Conservation (phyloP, 2,329 filamentous ascomycete species). For the Scedosporium dehoogii region DNA sequence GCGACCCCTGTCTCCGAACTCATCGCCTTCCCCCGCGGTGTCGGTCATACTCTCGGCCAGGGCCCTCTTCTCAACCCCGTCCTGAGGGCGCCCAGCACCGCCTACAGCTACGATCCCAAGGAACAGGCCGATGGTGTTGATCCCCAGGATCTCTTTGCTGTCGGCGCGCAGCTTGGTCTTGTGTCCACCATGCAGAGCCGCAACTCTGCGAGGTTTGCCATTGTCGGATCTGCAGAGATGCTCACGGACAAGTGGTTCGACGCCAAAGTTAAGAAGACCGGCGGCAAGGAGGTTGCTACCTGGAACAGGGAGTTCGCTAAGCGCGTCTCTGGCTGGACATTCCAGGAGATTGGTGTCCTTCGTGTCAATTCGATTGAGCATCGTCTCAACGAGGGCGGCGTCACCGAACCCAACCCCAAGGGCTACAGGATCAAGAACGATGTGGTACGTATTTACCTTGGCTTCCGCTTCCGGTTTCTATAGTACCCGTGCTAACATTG, state of each 20-base stretch:
- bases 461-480: background rate
- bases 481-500: conserved; percentile 16
- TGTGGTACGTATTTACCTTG: conserved; percentile 56
- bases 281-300: conserved; percentile 46
- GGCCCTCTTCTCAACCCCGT: conserved; percentile 71
- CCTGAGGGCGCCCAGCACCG: conserved; percentile 70
- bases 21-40: conserved; percentile 71
- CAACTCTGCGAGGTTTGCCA: conserved; percentile 82
- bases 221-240: conserved; percentile 79
- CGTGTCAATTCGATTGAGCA: conserved; percentile 79
- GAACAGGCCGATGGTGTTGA: conserved; percentile 59
- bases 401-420: conserved; percentile 60
- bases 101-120: conserved; percentile 91
- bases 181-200: conserved; percentile 83
- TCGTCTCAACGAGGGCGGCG: conserved; percentile 46
- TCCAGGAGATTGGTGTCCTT: conserved; percentile 86
- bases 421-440: conserved; percentile 97
- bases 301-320: conserved; percentile 79
- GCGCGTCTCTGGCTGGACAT: conserved; percentile 85
- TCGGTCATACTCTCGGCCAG: conserved; percentile 74
- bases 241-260: conserved; percentile 85
- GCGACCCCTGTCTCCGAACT: conserved; percentile 39
- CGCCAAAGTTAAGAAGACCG: conserved; percentile 53
- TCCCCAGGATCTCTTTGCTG: conserved; percentile 71
- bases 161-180: conserved; percentile 72